phyloP scores from a whole-genome alignment of 2,329 filamentous ascomycete genomes.

The Aspergillus hortae region DNA sequence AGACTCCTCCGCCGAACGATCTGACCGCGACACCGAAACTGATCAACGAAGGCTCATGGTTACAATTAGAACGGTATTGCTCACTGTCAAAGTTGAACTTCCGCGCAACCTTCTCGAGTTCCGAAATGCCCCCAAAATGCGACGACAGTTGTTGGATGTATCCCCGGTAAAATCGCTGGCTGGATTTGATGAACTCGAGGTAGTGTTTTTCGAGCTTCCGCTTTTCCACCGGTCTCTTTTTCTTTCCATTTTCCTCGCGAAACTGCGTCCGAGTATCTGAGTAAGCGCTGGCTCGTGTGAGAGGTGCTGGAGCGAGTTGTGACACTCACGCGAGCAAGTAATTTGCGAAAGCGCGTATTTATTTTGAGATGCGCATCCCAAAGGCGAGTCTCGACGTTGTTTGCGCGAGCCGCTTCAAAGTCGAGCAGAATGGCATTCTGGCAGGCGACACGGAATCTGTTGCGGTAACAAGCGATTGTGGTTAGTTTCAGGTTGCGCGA shows the following conservation, averaged over 20 bases:
- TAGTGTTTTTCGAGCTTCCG: conserved; percentile 81
- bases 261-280: conserved; percentile 33
- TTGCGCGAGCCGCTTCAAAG: conserved; percentile 43
- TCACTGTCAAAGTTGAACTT: conserved; percentile 49
- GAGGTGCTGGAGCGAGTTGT: conserved; percentile 5
- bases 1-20: conserved; percentile 43
- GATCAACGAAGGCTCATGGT: conserved; percentile 7
- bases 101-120: conserved; percentile 55
- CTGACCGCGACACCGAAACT: conserved; percentile 22
- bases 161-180: conserved; percentile 82
- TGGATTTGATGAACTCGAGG: conserved; percentile 77
- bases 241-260: conserved; percentile 49
- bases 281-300: no score
- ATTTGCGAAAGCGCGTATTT: conserved; percentile 72
- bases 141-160: conserved; percentile 74
- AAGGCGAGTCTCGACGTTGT: conserved; percentile 66
- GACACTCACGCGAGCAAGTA: conserved; percentile 53
- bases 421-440: conserved; percentile 71
- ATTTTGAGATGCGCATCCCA: conserved; percentile 78
- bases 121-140: conserved; percentile 54
- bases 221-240: conserved; percentile 58
- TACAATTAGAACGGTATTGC: conserved; percentile 16
- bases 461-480: conserved; percentile 2
- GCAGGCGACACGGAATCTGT: conserved; percentile 67
- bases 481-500: conserved; percentile 5